These are phyloP conservation scores for Petasospora rhodanensis DNA, from an alignment of 1,139 yeast species.

Conservation along the genomic window DNA sequence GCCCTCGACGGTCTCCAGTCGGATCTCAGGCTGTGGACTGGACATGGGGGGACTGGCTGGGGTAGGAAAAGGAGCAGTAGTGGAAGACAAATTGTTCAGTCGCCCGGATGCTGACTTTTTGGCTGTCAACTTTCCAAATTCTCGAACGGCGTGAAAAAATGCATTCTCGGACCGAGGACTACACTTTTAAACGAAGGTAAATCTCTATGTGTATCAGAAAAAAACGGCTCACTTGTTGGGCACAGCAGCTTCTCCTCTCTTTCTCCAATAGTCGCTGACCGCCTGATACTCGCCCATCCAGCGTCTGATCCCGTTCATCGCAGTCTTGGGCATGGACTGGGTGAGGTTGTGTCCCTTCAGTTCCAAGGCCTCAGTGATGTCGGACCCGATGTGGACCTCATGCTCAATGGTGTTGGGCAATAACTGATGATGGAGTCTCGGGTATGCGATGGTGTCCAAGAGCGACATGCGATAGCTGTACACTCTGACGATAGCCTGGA, in stretches of 20 bases:
- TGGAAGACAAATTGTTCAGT: too few relatives aligned
- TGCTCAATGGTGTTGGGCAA: constrained; percentile 65
- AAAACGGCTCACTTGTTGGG: constrained; percentile 5
- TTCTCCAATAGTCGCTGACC: constrained; percentile 56
- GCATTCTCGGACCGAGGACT: too few relatives aligned
- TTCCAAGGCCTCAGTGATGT: constrained; percentile 29
- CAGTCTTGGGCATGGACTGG: constrained; percentile 36
- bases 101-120: too few relatives aligned
- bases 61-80: too few relatives aligned
- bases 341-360: constrained; percentile 38
- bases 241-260: constrained; percentile 42
- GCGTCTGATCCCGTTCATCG: constrained; percentile 45
- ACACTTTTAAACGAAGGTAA: too few relatives aligned
- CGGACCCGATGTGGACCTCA: constrained; percentile 45
- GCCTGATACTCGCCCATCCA: constrained; percentile 41
- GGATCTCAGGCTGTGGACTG: constrained; percentile 7
- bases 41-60: too few relatives aligned
- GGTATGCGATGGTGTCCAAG: constrained; percentile 68
- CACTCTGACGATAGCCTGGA: constrained; percentile 71
- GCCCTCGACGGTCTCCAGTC: constrained; percentile 2
- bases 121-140: too few relatives aligned
- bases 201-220: too few relatives aligned
- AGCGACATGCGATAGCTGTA: constrained; percentile 54
- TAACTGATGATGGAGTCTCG: constrained; percentile 86
- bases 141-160: too few relatives aligned